phyloP scores from a whole-genome alignment of 768 basidiomycete genomes.

The Leccinum variicolor region DNA sequence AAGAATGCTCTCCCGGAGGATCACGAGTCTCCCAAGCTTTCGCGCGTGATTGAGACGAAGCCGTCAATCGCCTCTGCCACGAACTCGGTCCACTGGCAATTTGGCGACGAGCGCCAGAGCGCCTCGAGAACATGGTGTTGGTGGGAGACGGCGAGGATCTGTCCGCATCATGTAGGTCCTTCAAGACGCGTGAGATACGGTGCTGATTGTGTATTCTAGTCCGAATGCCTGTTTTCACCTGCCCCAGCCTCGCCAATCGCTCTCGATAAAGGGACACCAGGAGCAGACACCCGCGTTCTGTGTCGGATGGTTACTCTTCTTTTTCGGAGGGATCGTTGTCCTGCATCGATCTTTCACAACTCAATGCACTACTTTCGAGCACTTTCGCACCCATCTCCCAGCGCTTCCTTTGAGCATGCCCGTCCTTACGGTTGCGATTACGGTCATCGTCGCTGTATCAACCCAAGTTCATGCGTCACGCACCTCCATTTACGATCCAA shows the following conservation, averaged over 20 bases:
- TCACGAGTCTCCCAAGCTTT: slow-evolving; percentile 38
- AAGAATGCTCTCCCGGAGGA: slow-evolving; percentile 11
- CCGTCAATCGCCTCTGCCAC: slow-evolving; percentile 65
- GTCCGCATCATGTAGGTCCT: slow-evolving; percentile 45
- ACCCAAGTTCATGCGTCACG: slow-evolving; percentile 62
- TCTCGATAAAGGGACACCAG: slow-evolving; percentile 67
- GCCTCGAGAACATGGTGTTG: slow-evolving; percentile 62
- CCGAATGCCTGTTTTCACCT: slow-evolving; percentile 57
- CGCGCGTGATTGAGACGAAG: slow-evolving; percentile 50
- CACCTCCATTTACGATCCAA: slow-evolving; percentile 73
- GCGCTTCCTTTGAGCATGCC: slow-evolving; percentile 36
- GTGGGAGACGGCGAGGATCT: slow-evolving; percentile 65
- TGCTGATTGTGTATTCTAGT: slow-evolving; percentile 29
- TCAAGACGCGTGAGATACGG: neutral
- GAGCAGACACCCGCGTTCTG: slow-evolving; percentile 63
- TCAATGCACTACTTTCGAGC: slow-evolving; percentile 56
- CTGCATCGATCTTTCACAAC: slow-evolving; percentile 66
- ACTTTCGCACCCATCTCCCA: slow-evolving; percentile 49
- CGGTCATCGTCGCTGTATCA: slow-evolving; percentile 66
- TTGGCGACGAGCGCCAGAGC: slow-evolving; percentile 65
- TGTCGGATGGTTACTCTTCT: slow-evolving; percentile 63
- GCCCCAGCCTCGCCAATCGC: slow-evolving; percentile 46
- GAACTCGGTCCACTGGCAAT: slow-evolving; percentile 51
- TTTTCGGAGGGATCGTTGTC: slow-evolving; percentile 72
- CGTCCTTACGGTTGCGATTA: slow-evolving; percentile 51